These are phyloP conservation scores for Blastobotrys buckinghamii DNA, from an alignment of 1,139 yeast genomes.

Conservation along the genomic window DNA sequence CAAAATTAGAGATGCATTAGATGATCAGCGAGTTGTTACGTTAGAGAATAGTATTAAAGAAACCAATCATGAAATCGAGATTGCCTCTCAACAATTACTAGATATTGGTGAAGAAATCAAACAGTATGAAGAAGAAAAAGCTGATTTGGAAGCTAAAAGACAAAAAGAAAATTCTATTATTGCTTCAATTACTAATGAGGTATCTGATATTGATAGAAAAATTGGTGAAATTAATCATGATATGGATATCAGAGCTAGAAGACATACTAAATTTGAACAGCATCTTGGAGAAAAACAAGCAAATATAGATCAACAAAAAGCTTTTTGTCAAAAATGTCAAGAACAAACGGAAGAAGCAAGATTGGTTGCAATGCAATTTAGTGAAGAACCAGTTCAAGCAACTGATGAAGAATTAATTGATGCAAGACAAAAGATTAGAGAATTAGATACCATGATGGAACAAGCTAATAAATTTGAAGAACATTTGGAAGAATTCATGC, in stretches of 20 bases:
- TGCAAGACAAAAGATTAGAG: not conserved
- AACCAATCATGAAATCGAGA: not conserved
- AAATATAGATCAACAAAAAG: no score
- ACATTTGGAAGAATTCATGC: not conserved
- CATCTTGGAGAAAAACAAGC: not conserved
- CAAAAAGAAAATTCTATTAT: not conserved
- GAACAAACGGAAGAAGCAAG: not conserved
- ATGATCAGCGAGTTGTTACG: not conserved
- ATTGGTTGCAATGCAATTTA: not conserved
- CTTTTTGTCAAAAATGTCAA: no score
- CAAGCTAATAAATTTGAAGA: not conserved
- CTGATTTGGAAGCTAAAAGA: conserved; percentile 12
- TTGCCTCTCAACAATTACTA: not conserved
- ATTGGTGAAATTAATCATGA: not conserved
- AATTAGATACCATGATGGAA: not conserved
- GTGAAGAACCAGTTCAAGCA: not conserved
- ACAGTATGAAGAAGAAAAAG: conserved; percentile 1
- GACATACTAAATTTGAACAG: not conserved
- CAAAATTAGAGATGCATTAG: not conserved
- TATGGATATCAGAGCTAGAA: not conserved
- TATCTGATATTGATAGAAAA: not conserved
- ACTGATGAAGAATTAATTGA: not conserved
- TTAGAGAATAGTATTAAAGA: not conserved
- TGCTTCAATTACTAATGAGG: not conserved
- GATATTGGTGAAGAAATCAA: not conserved